Percentiles rank a stretch among this genome's conserved stretches.
Evolutionary conservation across 305 asterid genomes (phyloP).

Genomic region (Coffea humblotiana): DNA sequence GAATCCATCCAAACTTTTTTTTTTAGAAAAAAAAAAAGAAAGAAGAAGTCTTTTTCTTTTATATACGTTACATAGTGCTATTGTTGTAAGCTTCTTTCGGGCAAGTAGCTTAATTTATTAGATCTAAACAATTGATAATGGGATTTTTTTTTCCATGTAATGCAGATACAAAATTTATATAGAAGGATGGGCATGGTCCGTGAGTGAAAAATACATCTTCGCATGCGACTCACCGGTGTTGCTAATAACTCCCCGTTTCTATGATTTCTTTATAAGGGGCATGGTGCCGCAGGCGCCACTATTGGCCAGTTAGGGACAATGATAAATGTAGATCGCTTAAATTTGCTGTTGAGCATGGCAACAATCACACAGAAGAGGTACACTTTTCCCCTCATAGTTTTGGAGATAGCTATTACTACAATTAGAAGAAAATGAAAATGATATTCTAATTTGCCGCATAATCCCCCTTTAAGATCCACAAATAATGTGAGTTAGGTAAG

Average conservation of each 20-base stretch:
- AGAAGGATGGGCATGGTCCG: constrained; percentile 95
- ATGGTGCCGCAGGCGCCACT: constrained; percentile 69
- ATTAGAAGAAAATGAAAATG: too few species aligned
- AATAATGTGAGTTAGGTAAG: too few species aligned
- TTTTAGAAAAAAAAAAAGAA: too few species aligned
- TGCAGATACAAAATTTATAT: constrained; percentile 78
- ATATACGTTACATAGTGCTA: too few species aligned
- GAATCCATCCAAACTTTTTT: too few species aligned
- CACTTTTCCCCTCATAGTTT: background rate
- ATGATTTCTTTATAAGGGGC: constrained; percentile 83
- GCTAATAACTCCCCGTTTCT: constrained; percentile 57
- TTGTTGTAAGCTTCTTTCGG: too few species aligned
- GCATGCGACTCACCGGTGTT: constrained; percentile 80
- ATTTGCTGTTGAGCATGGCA: constrained; percentile 90
- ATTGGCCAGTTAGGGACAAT: constrained; percentile 72
- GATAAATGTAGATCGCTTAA: constrained; percentile 78
- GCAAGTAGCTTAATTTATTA: too few species aligned
- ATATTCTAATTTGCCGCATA: too few species aligned
- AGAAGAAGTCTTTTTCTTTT: too few species aligned
- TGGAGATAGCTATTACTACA: too few species aligned
- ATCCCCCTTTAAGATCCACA: too few species aligned
- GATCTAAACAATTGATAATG: too few species aligned
- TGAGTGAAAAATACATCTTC: constrained; percentile 80
- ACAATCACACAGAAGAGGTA: constrained; percentile 63
- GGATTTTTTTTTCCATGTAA: background rate